A percentile compares a stretch with the other conserved stretches of the same genome.
Conservation (phyloP, 139 green algal genomes). For the Volvox reticuliferus region DNA sequence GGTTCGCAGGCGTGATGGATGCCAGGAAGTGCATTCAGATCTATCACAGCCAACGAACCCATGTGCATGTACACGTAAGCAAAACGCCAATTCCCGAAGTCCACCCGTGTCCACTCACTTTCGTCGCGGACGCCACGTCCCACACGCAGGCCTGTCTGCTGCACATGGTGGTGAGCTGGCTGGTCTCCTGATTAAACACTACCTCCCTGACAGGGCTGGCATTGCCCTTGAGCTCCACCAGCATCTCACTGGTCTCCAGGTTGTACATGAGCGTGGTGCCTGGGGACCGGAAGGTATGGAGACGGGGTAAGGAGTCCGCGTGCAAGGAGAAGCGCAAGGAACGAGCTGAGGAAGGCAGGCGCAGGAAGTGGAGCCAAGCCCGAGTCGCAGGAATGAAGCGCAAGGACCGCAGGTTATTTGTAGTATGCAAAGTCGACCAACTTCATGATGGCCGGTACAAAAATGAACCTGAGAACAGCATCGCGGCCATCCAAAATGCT, state of each 20-base stretch:
- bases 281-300: neutral
- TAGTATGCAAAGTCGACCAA: no score
- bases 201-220: constrained; percentile 37
- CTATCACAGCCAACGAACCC: no score
- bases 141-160: constrained; percentile 58
- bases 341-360: no score
- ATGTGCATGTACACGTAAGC: neutral
- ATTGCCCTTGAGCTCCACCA: constrained; percentile 60
- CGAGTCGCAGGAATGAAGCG: no score
- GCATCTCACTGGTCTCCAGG: constrained; percentile 61
- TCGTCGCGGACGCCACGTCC: constrained; percentile 46
- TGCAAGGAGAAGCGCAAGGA: no score
- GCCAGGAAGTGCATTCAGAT: no score
- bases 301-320: neutral
- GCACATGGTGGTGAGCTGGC: constrained; percentile 61
- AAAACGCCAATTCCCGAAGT: neutral
- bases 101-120: neutral
- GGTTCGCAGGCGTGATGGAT: no score
- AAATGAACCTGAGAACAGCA: no score
- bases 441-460: no score
- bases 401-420: no score
- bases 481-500: no score
- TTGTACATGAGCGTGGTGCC: constrained; percentile 60
- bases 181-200: constrained; percentile 63
- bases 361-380: no score